These are phyloP conservation scores for Fusarium floridanum DNA, from an alignment of 2,329 filamentous ascomycete genomes.

Conservation along the genomic window DNA sequence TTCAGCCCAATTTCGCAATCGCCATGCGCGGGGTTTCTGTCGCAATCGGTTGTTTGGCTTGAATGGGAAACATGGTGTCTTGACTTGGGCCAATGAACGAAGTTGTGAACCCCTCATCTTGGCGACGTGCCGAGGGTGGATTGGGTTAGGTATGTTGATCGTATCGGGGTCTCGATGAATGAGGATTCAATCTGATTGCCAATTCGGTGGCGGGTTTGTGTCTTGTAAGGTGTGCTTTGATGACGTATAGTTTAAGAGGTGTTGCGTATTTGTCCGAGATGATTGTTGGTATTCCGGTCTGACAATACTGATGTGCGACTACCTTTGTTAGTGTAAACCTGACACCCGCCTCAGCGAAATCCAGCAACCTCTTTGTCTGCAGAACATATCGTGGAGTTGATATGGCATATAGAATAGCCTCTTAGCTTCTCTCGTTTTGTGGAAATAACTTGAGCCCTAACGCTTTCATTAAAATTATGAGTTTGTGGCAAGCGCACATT, in stretches of 20 bases:
- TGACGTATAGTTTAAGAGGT: background rate
- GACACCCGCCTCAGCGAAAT: too few species aligned
- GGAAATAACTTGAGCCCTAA: too few species aligned
- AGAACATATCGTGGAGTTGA: too few species aligned
- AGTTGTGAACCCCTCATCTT: conserved; percentile 9
- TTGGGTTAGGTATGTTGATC: background rate
- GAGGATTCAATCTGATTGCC: background rate
- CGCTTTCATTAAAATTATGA: background rate
- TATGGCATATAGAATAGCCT: too few species aligned
- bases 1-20: conserved; percentile 3
- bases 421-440: too few species aligned
- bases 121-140: background rate
- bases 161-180: background rate
- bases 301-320: too few species aligned
- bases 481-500: background rate
- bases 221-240: background rate
- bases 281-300: too few species aligned
- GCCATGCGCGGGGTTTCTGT: conserved; percentile 38
- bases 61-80: conserved; percentile 1
- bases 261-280: background rate
- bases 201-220: background rate
- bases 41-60: conserved; percentile 18
- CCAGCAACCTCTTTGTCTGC: too few species aligned
- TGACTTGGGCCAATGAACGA: background rate
- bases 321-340: too few species aligned